Percentiles rank a stretch among this genome's conserved stretches.
These are phyloP conservation scores for Gossypium anomalum DNA, from an alignment of 345 rosid genomes.

Conservation along the genomic window DNA sequence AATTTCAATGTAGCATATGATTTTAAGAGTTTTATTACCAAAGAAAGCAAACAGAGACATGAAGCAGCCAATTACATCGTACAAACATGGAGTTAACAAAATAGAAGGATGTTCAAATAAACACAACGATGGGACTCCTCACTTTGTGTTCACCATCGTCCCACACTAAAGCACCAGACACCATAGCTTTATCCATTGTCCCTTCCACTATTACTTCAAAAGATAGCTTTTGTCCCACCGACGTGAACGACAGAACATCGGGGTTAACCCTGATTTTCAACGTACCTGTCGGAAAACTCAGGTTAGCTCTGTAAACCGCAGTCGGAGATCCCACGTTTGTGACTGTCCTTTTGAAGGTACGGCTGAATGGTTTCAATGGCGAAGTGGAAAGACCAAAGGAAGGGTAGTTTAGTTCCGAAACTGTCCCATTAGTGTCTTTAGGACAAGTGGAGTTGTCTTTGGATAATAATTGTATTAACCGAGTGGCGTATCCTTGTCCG, in stretches of 20 bases:
- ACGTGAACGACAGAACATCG: conserved; percentile 18
- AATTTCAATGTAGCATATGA: no score
- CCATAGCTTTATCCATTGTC: neutral
- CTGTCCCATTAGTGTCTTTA: conserved; percentile 14
- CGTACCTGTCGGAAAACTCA: conserved; percentile 12
- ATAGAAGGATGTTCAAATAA: neutral
- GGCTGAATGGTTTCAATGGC: neutral
- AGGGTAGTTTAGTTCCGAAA: conserved; percentile 45
- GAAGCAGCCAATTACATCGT: no score
- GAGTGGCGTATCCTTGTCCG: conserved; percentile 31
- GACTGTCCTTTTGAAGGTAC: conserved; percentile 28
- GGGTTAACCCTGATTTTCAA: conserved; percentile 31
- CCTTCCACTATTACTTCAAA: conserved; percentile 28
- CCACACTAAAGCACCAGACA: conserved; percentile 34
- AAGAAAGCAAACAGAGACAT: no score
- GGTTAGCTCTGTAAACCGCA: conserved; percentile 24
- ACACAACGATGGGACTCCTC: conserved; percentile 36
- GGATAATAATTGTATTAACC: conserved; percentile 15
- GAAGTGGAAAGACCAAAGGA: conserved; percentile 24
- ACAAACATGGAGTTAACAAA: no score
- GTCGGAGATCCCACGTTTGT: conserved; percentile 33
- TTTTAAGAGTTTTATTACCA: no score
- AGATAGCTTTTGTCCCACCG: conserved; percentile 15
- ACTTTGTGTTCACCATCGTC: conserved; percentile 33
- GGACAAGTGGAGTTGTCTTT: conserved; percentile 22